Base-by-base conservation (phyloP, 345 rosid genomes). In the Bruguiera sexangula region DNA sequence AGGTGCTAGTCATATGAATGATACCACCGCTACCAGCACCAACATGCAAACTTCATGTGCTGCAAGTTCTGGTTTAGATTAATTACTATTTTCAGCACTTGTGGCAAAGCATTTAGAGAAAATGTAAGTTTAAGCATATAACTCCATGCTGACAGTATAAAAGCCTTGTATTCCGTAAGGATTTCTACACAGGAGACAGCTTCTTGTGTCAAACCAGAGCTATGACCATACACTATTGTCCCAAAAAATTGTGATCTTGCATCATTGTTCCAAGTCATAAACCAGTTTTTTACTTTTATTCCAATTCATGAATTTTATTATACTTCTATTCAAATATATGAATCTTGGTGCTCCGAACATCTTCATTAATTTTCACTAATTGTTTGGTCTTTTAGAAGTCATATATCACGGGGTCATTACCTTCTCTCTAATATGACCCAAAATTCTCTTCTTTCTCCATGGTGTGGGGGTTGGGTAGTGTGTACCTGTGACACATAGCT, bases 1-100 rank as follows among this genome's bases (percentile, higher is more conserved):
- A 34, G 79, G 37, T 67, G 79, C 67, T 67, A 76, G 64, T 84
- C 65, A 82, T 63, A 11, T 27, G 59, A 79, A 69, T 74, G 76
- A 75, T 67, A 65, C 78, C 32, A 13, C 13, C 29, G 11, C 31
- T 56, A 4, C 60, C 29, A 82, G 50, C 19, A 11, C 68, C 21
- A 43, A 67, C 63, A 75, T 57, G 19, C 78, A 77, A 74, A 80
- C 76, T 66, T 69, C 86, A 65, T 82, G 78, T 76, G 80, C 86
- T 66, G 76, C 84, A 22, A 72, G 82, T 65, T 85, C 91, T 69
- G 84, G 82, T 69, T 80, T 88, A 68, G 76, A 73, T 78, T 85
- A 77, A 82, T 61, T 56, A 58, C 67, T 30, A 29, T 66, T 50
- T 50, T 60, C 65, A 43, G 65, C 65, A 50, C 32, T 65, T 64